These are phyloP conservation scores for Leptographium flavum DNA, from an alignment of 2,329 filamentous ascomycete genomes.

Conservation along the genomic window DNA sequence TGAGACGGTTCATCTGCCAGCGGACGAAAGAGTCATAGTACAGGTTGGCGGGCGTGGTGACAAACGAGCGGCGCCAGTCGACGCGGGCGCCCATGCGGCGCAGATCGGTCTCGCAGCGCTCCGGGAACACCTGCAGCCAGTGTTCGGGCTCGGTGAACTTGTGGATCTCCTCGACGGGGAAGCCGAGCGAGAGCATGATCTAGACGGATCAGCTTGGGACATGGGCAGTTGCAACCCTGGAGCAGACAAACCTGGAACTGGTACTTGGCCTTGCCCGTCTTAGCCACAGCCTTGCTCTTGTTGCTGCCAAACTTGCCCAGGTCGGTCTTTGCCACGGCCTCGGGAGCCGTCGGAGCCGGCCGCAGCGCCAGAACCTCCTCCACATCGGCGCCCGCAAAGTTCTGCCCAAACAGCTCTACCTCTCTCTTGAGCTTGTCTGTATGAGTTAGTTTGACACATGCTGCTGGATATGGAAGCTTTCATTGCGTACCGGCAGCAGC, in stretches of 20 bases:
- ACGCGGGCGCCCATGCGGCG: slow-evolving; percentile 74
- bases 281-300: slow-evolving; percentile 83
- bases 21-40: slow-evolving; percentile 92
- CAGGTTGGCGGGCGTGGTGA: slow-evolving; percentile 92
- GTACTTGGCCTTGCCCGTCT: slow-evolving; percentile 88
- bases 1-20: slow-evolving; percentile 94
- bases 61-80: slow-evolving; percentile 84
- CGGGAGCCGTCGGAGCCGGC: slow-evolving; percentile 47
- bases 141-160: slow-evolving; percentile 65
- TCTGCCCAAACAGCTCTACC: slow-evolving; percentile 73
- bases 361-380: slow-evolving; percentile 35
- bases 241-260: slow-evolving; percentile 44
- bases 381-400: slow-evolving; percentile 52
- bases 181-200: slow-evolving; percentile 77
- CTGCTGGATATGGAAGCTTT: too few relatives aligned
- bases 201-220: slow-evolving; percentile 18
- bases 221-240: neutral
- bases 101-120: slow-evolving; percentile 61
- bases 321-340: slow-evolving; percentile 48
- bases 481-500: slow-evolving; percentile 48
- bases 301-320: slow-evolving; percentile 83
- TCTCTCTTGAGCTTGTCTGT: slow-evolving; percentile 74
- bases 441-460: slow-evolving; percentile 20
- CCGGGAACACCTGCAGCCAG: slow-evolving; percentile 87
- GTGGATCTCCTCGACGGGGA: slow-evolving; percentile 79